Evolutionary conservation across 495 filamentous ascomycete genomes (phyloP), one percentile per base, ranked within the genome.

Genomic region (Penicillium argentinense): DNA sequence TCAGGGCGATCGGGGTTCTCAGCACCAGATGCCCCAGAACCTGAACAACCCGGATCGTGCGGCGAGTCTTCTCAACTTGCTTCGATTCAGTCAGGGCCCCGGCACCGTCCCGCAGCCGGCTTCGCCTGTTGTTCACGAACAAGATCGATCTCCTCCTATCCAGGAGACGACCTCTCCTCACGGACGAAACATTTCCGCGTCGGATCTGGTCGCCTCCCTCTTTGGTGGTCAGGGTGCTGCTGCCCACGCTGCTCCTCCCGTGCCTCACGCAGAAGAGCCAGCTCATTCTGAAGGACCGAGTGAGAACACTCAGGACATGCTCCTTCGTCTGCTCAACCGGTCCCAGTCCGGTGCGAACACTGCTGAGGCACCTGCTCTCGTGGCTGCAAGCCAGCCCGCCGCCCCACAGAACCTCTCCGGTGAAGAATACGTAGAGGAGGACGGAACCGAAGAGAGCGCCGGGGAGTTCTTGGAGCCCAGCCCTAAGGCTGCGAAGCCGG

Each of bases 21-120:
- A 56, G 39, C 44, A 28, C 40, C 54, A 52, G 21, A 47, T 33
- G 47, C 56, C 50, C 7, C 49, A 45, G 17, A 63, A 54, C 6
- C 63, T 62, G 55, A 53, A 57, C 40, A 74, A 80, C 42, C 67
- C 79, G 41, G 75, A 88, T 60, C 81, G 73, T 71, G 84, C 75
- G 41, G 82, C 68, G 34, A 89, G 85, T 59, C 69, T 98, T 52
- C 75, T 98, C 60, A 93, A 86, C 57, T 78, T 98, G 29, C 78
- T 98, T 39, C 90, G 90, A 69, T 96, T 91, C 69, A 89, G 80
- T 54, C 79, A 87, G 51, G 59, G 69, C 13, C 45, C 62, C 16
- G 51, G 53, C 34, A 49, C 65, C 44, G 42, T 62, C 33, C 46
- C 60, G 28, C 65, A 60, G 39, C 69, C 64, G 33, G 60, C 56